Evolutionary conservation across 176 grass and related monocot species (phyloP), one percentile per base, ranked within the genome.

Genomic region (Paspalum vaginatum): DNA sequence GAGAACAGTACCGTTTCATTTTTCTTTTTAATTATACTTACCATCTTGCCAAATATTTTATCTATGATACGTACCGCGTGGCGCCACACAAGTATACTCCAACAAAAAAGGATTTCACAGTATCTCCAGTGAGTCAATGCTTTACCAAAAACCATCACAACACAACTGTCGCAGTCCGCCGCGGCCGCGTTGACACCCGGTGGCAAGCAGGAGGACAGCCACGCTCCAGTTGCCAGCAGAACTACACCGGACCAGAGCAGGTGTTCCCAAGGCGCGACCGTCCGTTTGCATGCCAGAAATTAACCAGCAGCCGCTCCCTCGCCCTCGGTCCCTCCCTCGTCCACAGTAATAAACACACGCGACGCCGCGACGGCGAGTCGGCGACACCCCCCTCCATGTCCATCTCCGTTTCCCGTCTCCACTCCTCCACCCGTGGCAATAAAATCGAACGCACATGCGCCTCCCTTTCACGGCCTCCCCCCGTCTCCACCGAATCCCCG

Each of bases 381-480:
- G n/a, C n/a, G n/a, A n/a, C n/a, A n/a, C n/a, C 27, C 58, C 22
- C 22, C 47, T 49, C 43, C 43, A 45, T 45, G 43, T 6, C 43
- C 21, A 0, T 38, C 13, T 11, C 24, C 22, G 7, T 56, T 18
- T 9, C 7, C 42, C 69, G 15, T 53, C 51, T 7, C 22, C 39
- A 9, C n/a, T 1, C 14, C 22, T 51, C 24, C 21, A 45, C 2
- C 47, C 48, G 41, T 50, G 75, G 75, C 17, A 20, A 66, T 67
- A 50, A 79, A 74, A 84, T 15, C 75, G 16, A 18, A 0, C 11
- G n/a, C 65, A 21, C 49, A 50, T 61, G 81, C 81, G 22, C 62
- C 54, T 47, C 61, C 81, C 76, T 80, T 88, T 88, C 87, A 45
- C 79, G n/a, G 39, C 40, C 48, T 39, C 5, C 68, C 83, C 39